Base-by-base conservation (phyloP, 2,329 filamentous ascomycete species). In the Botryosphaeria dothidea region DNA sequence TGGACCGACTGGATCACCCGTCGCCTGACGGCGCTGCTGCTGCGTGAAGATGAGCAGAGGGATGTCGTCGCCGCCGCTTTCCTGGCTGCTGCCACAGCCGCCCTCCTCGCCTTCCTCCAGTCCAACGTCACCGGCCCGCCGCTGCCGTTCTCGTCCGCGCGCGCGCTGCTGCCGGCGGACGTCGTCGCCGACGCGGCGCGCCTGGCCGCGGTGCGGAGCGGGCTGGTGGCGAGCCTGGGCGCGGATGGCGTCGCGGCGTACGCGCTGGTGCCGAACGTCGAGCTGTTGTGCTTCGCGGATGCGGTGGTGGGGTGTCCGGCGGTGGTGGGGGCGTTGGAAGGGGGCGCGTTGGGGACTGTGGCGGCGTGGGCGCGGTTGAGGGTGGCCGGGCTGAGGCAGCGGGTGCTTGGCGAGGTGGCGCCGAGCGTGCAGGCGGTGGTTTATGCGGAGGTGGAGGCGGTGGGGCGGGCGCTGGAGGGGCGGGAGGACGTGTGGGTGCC, bases 211-310 rank as follows among this genome's bases (percentile, higher is more conserved):
- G 71, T 89, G 17, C 82, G 85, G 63, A 82, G 83, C 67, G 77
- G 83, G n/a, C 87, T 93, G 60, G 81, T 96, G n/a, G 79, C 79
- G 2, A 86, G 86, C 17, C 83, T 98, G 8, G 87, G 89, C 25
- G 84, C 92, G 0, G 95, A 99, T 75, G 95, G 95, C 11, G 90
- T 96, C 51, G 90, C 91, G 0, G 90, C 91, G 0, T 99, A 98
- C 77, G 87, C 89, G 54, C 84, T 96, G 65, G 93, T 93, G 21
- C 92, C 93, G 0, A 86, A 91, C 68, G 83, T 97, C 15, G 92
- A 97, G 74, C 84, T 98, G 0, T 91, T 98, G 67, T 89, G 88
- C 68, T 81, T 97, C 6, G 92, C 93, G 68, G 79, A 81, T 66
- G 81, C 81, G 52, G 71, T 83, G 25, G 71, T 73, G 68, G 68